Evolutionary conservation across 768 basidiomycete species (phyloP).

Genomic region (Atractiella rhizophila): DNA sequence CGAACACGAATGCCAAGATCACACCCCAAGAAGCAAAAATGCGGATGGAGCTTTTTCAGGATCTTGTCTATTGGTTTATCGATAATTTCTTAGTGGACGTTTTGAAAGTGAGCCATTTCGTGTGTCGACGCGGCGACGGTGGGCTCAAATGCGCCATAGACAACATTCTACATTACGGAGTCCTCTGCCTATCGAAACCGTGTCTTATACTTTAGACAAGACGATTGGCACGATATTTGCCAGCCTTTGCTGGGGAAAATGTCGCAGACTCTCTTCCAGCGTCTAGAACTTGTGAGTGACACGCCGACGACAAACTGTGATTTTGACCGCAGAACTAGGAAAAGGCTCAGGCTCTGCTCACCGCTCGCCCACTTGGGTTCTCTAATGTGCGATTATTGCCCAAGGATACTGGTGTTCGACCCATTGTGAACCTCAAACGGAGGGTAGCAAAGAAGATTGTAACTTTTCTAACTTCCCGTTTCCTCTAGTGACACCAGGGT

Average conservation of each 20-base stretch:
- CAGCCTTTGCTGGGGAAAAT: conserved; percentile 55
- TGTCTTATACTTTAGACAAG: conserved; percentile 74
- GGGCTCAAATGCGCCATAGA: conserved; percentile 27
- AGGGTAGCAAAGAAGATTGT: conserved; percentile 18
- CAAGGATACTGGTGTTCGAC: conserved; percentile 80
- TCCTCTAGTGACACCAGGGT: too few relatives aligned
- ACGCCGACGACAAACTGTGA: background rate
- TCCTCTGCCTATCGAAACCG: conserved; percentile 59
- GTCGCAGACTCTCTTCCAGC: conserved; percentile 40
- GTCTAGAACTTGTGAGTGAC: conserved; percentile 36
- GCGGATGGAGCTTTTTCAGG: conserved; percentile 52
- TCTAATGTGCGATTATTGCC: conserved; percentile 72
- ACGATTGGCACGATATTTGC: conserved; percentile 71
- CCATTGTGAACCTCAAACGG: conserved; percentile 65
- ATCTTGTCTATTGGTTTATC: conserved; percentile 86
- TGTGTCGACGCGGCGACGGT: background rate
- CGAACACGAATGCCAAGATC: conserved; percentile 22
- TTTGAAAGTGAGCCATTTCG: conserved; percentile 33
- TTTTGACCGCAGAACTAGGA: conserved; percentile 23
- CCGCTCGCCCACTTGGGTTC: conserved; percentile 50
- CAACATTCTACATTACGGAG: conserved; percentile 80
- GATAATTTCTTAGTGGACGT: conserved; percentile 58
- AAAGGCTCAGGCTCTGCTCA: conserved; percentile 39
- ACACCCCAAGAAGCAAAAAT: conserved; percentile 36
- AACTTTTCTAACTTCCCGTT: background rate